Base-by-base conservation (phyloP, 1,284 basidiomycete genomes). In the Malassezia brasiliensis region DNA sequence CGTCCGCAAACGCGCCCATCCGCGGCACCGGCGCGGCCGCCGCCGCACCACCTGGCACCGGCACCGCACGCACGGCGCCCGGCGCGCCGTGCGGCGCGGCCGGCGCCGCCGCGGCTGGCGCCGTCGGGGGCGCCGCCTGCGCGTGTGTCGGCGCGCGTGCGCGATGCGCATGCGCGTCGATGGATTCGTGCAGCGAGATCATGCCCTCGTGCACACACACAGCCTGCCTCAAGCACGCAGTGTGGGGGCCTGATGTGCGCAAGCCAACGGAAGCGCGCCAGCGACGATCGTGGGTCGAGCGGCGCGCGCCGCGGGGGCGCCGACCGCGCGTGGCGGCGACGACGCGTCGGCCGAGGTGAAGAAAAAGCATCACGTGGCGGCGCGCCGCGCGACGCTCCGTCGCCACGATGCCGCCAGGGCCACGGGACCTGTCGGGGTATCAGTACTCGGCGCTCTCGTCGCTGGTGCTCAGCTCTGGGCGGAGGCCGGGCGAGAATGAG, bases 401-500 rank as follows among this genome's bases (percentile, higher is more conserved):
- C 30, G 31, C 47, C 50, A 56, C 35, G 30, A 72, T 72, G 71
- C 65, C 69, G 49, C 69, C 69, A 19, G 32, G 42, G 17, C 68
- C 68, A 58, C 67, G 64, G 45, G 71, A 74, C 48, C 59, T 65
- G 31, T 70, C 69, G 39, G 71, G 71, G 46, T 74, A 74, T 62
- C 71, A 72, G 58, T 74, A 74, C 57, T 67, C 66, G 47, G 71
- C 71, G 22, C 65, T 74, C 39, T 71, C 68, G 17, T 70, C 69
- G 15, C 65, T 69, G 36, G 71, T 74, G 56, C 68, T 70, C 55
- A 66, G 59, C 45, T 59, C 69, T 2, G 71, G 70, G 34, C 66
- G 68, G 10, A 48, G 52, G 35, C 66, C 64, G 36, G 62, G 61
- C 4, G 56, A 65, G 15, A 66, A 72, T 51, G 94, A 99, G 77